Conservation (phyloP, 2,329 filamentous ascomycete genomes). For the Trichoderma guizhouense region DNA sequence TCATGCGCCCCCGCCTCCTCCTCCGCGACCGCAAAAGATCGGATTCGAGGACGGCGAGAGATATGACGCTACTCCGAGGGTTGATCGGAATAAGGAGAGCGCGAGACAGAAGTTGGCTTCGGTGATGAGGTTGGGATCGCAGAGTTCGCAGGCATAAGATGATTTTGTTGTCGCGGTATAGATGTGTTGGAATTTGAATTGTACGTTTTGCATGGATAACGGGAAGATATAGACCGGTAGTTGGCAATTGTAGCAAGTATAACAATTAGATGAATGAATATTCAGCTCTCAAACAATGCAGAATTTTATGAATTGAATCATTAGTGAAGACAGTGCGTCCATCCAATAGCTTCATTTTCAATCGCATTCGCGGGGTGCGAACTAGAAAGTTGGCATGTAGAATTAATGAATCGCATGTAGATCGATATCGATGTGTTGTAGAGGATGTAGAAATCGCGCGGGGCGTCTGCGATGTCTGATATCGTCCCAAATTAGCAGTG, state of each 20-base stretch:
- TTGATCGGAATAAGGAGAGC: conserved; percentile 29
- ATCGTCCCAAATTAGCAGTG: not conserved
- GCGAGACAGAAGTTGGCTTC: conserved; percentile 33
- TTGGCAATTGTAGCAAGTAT: not conserved
- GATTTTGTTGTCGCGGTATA: not conserved
- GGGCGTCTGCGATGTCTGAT: not conserved
- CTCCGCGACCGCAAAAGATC: conserved; percentile 38
- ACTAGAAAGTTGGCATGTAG: not conserved
- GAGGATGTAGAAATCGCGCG: not conserved
- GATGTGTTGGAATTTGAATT: not conserved
- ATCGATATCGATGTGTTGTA: not conserved
- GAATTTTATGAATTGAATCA: not conserved
- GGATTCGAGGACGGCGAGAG: conserved; percentile 34
- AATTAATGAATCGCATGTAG: not conserved
- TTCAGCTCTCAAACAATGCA: not conserved
- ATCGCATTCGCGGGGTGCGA: not conserved
- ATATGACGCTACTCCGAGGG: conserved; percentile 30
- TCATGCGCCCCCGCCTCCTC: conserved; percentile 35
- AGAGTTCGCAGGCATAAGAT: conserved; percentile 30
- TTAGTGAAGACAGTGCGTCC: not conserved
- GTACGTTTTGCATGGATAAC: not conserved
- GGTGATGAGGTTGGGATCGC: conserved; percentile 48
- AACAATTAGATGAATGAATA: not conserved
- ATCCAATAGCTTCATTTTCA: not conserved
- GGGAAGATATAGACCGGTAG: not conserved